Evolutionary conservation across 495 filamentous ascomycete species (phyloP).

Genomic region (Neohortaea acidophila): DNA sequence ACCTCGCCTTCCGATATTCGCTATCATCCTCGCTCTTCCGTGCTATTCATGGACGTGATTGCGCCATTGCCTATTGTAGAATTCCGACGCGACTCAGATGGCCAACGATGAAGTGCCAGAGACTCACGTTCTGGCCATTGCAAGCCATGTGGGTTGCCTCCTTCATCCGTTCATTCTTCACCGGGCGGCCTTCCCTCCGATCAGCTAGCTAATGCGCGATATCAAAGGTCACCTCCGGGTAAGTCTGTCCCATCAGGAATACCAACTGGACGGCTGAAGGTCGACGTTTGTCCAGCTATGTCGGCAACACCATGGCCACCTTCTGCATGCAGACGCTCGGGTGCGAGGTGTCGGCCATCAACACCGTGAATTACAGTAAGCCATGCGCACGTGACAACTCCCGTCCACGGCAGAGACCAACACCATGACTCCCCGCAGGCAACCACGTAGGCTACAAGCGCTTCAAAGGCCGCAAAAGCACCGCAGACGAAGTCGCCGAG

Average conservation of each 20-base stretch:
- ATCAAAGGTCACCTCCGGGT: conserved; percentile 31
- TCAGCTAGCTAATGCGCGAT: not conserved
- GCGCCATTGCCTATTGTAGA: too few species aligned
- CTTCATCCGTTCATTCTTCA: too few species aligned
- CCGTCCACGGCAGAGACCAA: not conserved
- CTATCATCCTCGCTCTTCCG: too few species aligned
- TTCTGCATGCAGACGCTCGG: conserved; percentile 86
- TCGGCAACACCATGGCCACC: conserved; percentile 89
- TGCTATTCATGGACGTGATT: too few species aligned
- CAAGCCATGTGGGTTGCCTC: conserved; percentile 67
- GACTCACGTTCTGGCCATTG: conserved; percentile 78
- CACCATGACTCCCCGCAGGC: conserved; percentile 33
- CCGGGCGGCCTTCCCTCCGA: too few species aligned
- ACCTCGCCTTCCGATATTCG: too few species aligned
- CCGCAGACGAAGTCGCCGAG: conserved; percentile 67
- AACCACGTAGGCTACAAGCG: conserved; percentile 88
- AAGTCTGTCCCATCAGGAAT: conserved; percentile 11
- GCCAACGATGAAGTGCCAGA: conserved; percentile 64
- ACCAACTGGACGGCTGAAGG: conserved; percentile 2
- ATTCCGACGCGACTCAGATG: too few species aligned
- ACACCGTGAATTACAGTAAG: conserved; percentile 90
- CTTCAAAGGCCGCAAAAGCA: conserved; percentile 64
- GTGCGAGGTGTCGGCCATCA: conserved; percentile 81
- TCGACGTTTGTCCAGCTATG: conserved; percentile 48
- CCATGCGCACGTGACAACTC: conserved; percentile 2